Evolutionary conservation across 352 stramenopile species (phyloP).

Genomic region (Globisporangium nunn): DNA sequence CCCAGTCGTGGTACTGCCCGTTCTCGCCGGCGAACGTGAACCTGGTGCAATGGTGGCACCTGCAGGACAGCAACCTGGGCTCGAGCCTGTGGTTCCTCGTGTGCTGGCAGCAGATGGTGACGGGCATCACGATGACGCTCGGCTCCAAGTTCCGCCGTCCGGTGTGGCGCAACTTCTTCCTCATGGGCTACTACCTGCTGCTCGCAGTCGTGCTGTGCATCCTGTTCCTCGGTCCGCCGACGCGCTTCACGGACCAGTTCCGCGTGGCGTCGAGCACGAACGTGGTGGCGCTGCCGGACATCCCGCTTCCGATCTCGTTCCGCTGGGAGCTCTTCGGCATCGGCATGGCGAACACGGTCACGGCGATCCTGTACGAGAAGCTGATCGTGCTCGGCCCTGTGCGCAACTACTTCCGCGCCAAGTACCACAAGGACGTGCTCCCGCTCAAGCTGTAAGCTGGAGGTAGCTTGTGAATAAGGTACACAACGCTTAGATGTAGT

Average conservation of each 20-base stretch:
- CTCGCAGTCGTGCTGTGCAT: constrained; percentile 49
- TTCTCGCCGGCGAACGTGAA: constrained; percentile 64
- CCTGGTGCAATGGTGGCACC: constrained; percentile 65
- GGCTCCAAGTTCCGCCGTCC: constrained; percentile 59
- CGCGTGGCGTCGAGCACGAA: constrained; percentile 70
- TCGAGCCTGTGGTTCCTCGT: constrained; percentile 59
- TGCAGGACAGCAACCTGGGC: constrained; percentile 65
- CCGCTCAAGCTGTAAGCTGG: constrained; percentile 52
- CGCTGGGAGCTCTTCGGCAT: constrained; percentile 61
- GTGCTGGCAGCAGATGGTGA: constrained; percentile 67
- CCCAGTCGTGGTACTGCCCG: constrained; percentile 58
- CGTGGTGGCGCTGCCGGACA: constrained; percentile 58
- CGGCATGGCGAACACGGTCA: constrained; percentile 44
- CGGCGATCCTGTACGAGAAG: constrained; percentile 52
- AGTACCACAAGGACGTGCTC: constrained; percentile 59
- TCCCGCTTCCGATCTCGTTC: constrained; percentile 55
- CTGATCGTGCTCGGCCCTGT: constrained; percentile 60
- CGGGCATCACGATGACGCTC: constrained; percentile 50
- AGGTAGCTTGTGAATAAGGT: not conserved
- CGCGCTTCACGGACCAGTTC: constrained; percentile 63
- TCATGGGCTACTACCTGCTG: constrained; percentile 55
- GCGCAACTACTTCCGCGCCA: constrained; percentile 52
- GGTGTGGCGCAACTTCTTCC: constrained; percentile 61
- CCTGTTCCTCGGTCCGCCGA: constrained; percentile 49
- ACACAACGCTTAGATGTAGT: no score